Percentiles rank a stretch among this genome's conserved stretches.
These are phyloP conservation scores for Fusarium sp. DNA, from an alignment of 2,329 filamentous ascomycete species.

Conservation along the genomic window DNA sequence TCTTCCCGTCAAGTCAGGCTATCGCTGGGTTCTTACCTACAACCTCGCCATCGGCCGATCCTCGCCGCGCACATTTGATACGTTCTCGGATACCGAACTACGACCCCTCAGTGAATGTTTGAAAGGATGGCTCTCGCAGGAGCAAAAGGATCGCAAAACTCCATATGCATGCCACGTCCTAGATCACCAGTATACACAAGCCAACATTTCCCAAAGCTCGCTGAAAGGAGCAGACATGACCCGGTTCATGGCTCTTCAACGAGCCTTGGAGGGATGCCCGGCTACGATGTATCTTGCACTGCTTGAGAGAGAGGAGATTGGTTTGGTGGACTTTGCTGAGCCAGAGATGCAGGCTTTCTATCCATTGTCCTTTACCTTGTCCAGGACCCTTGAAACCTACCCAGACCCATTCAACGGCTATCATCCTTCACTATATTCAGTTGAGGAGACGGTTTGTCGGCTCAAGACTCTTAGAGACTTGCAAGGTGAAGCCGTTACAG, in stretches of 20 bases:
- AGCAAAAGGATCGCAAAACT: background rate
- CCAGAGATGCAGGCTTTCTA: background rate
- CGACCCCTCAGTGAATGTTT: too few relatives aligned
- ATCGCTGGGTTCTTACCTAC: slow-evolving; percentile 62
- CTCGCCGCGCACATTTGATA: slow-evolving; percentile 12
- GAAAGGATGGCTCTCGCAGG: background rate
- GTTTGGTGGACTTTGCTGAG: slow-evolving; percentile 4
- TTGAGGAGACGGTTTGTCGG: slow-evolving; percentile 4
- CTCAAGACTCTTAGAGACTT: slow-evolving; percentile 43
- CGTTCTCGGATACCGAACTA: too few relatives aligned
- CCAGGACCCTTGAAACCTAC: background rate
- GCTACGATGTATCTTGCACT: slow-evolving; percentile 48
- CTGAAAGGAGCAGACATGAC: slow-evolving; percentile 44
- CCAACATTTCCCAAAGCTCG: slow-evolving; percentile 40
- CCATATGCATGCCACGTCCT: slow-evolving; percentile 44
- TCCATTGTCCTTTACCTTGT: background rate
- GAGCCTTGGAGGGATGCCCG: slow-evolving; percentile 36
- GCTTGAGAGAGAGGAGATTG: slow-evolving; percentile 43
- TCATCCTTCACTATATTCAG: background rate
- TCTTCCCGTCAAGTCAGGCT: slow-evolving; percentile 56
- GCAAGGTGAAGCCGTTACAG: slow-evolving; percentile 24
- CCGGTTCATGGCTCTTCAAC: slow-evolving; percentile 38
- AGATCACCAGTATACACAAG: slow-evolving; percentile 48
- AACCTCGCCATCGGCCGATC: slow-evolving; percentile 52
- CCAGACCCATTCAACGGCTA: slow-evolving; percentile 21